Base-by-base conservation (phyloP, 2,329 filamentous ascomycete species). In the Colletotrichum tofieldiae region DNA sequence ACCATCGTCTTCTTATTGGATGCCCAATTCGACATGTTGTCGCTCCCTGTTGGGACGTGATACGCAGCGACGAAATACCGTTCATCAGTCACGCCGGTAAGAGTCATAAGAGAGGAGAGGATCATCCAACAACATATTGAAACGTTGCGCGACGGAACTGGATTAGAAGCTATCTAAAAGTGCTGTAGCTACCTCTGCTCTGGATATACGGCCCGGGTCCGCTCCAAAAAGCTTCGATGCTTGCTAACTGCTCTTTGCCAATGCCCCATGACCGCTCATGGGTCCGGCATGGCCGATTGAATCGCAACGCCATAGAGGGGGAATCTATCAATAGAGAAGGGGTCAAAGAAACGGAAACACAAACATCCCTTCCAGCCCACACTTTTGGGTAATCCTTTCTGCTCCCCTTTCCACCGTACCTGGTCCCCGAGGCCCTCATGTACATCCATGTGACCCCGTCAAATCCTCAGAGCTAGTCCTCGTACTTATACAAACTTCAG, bases 401-500 rank as follows among this genome's bases (percentile, higher is more conserved):
- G 61, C 43, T 75, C 62, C 56, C 55, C 54, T 62, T 72, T 66
- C 70, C 73, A 75, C 71, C 72, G 41, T 16, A 47, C 37, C 32
- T 59, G 58, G 45, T 69, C 74, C 75, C 73, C 64, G 71, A 68
- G 65, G 39, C 62, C 64, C 59, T 67, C 71, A 75, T 74, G 60
- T 71, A 67, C 69, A 76, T 67, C 59, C 58, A 65, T 49, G 63
- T 73, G 68, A 66, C 73, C 72, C 69, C 55, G 20, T 45, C 45
- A 14, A 41, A 43, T 45, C 45, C 52, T 52, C 43, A 29, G 23
- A 58, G 41, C 20, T 51, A 51, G 39, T 64, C 66, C 23, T 75
- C 74, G 73, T 81, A 80, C 68, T 81, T 78, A 79, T 81, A 81
- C 79, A 81, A 75, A 76, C 75, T 76, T 66, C 74, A 78, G 77